Percentiles rank a stretch among this genome's conserved stretches.
phyloP scores from a whole-genome alignment of 352 stramenopile species.

The Phytophthora macrochlamydospora region DNA sequence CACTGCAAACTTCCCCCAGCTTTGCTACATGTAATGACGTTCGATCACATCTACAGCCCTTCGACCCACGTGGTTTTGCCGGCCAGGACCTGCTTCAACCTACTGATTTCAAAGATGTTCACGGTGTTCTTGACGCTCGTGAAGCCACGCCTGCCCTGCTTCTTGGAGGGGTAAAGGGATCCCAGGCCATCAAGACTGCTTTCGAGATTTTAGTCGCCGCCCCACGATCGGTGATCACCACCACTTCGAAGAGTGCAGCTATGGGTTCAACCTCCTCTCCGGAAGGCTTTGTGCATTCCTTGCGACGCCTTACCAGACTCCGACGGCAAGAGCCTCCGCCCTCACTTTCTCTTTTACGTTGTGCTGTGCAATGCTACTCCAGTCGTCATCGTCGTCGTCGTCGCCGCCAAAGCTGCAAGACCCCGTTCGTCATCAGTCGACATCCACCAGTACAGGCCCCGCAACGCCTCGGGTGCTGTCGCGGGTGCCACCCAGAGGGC shows the following conservation, averaged over 20 bases:
- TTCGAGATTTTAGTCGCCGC: neutral
- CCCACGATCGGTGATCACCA: no score
- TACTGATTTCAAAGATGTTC: no score
- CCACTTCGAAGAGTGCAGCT: neutral
- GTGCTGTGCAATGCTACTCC: conserved; percentile 14
- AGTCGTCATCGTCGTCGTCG: conserved; percentile 3
- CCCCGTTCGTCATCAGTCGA: no score
- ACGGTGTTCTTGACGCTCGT: no score
- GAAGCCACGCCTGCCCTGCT: no score
- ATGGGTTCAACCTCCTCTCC: neutral
- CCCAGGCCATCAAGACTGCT: neutral
- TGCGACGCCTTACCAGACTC: conserved; percentile 6
- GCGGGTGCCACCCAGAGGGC: conserved; percentile 9
- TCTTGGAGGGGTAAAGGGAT: no score
- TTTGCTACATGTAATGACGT: neutral
- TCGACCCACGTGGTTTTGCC: no score
- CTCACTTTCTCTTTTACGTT: neutral
- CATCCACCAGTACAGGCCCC: neutral
- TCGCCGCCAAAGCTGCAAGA: no score
- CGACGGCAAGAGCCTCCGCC: conserved; percentile 12
- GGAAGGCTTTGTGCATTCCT: neutral
- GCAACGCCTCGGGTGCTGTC: conserved; percentile 8
- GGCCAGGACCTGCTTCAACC: no score
- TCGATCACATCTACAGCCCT: neutral
- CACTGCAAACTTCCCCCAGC: neutral